phyloP scores from a whole-genome alignment of 2,329 filamentous ascomycete species.

The Coccinonectria pachysandricola region DNA sequence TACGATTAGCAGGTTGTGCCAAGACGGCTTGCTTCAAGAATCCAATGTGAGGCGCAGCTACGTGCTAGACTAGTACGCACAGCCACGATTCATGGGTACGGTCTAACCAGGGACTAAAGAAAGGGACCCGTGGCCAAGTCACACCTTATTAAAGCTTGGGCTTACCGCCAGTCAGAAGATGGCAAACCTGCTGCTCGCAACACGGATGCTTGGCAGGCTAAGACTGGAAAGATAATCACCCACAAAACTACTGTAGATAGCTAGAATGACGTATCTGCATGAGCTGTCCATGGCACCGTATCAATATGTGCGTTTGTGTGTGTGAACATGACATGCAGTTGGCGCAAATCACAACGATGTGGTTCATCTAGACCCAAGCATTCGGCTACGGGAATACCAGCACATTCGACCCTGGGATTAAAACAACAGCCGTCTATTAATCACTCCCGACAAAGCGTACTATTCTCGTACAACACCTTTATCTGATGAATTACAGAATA shows the following conservation, averaged over 20 bases:
- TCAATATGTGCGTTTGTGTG: too few species aligned
- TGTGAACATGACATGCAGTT: too few species aligned
- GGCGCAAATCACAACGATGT: too few species aligned
- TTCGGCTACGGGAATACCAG: too few species aligned
- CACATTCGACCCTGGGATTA: slow-evolving; percentile 6
- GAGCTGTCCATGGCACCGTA: too few species aligned
- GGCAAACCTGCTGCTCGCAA: slow-evolving; percentile 5
- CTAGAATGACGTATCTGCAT: too few species aligned
- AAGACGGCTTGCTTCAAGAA: slow-evolving; percentile 6
- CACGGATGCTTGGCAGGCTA: too few species aligned
- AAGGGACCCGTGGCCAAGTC: slow-evolving; percentile 12
- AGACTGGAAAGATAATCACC: too few species aligned
- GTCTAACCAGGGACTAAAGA: slow-evolving; percentile 5
- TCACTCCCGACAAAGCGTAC: slow-evolving; percentile 2
- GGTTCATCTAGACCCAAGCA: too few species aligned
- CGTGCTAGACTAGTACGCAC: slow-evolving; percentile 8
- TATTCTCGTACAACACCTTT: slow-evolving; percentile 4
- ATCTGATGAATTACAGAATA: slow-evolving; percentile 5
- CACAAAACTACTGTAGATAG: too few species aligned
- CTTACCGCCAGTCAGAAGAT: slow-evolving; percentile 10
- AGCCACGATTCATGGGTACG: slow-evolving; percentile 12
- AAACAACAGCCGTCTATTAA: slow-evolving; percentile 10
- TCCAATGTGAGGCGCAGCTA: slow-evolving; percentile 13
- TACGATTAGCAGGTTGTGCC: too few species aligned
- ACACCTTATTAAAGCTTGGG: slow-evolving; percentile 4